Base-by-base conservation (phyloP, 352 stramenopile species). In the Thraustotheca clavata region DNA sequence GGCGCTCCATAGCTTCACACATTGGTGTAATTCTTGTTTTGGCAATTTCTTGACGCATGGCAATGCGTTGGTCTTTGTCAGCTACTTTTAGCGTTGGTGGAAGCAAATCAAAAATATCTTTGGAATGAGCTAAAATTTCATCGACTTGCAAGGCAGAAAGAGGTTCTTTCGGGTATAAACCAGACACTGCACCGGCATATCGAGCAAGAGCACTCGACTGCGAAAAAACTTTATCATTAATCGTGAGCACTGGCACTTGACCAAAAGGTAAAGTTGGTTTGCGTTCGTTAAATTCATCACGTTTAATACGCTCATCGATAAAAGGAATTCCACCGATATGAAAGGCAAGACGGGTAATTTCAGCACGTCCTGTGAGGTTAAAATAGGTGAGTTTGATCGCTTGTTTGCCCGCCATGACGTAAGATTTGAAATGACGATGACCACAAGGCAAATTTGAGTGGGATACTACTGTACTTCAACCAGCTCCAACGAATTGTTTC, bases 161-260 rank as follows among this genome's bases (percentile, higher is more conserved):
- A 6, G 76, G 59, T 0, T 76, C 69, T 0, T 69, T 62, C n/a
- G 73, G 73, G 52, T 87, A 84, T 18, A 86, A 62, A 0, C 71
- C 73, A 0, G 68, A 36, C 9, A 87, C 55, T 0, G 62, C 83
- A 4, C 82, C 84, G 14, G 73, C 80, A 36, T 87, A 89, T 26
- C 83, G 75, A 8, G 90, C 59, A 33, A 91, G 82, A 0, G 78
- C 74, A 26, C 69, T 75, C 27, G 76, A 86, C 70, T 90, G 81
- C 16, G 34, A 52, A 38, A 75, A 65, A 22, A 49, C 49, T 7
- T 48, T 48, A 59, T 72, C 76, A 40, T 87, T 69, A 12, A 90
- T 61, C 36, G 86, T 74, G 16, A 80, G 48, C 33, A 80, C 67
- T 0, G 80, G 73, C 33, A 86, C 4, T 20, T 83, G 73, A n/a